phyloP scores from a whole-genome alignment of 164 flowering plant genomes.

The Macadamia tetraphylla region DNA sequence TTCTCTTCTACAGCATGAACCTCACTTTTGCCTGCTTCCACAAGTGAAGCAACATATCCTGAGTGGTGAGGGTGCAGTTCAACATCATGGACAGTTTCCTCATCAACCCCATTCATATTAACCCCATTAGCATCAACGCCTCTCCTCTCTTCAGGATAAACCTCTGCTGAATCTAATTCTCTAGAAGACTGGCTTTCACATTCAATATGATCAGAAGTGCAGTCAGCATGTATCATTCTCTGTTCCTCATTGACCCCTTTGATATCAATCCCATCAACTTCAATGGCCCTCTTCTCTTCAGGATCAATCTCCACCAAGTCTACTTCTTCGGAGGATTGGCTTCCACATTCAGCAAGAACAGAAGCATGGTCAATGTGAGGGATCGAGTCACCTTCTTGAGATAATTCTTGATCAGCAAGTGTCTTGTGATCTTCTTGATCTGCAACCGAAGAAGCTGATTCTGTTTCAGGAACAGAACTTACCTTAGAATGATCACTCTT shows the following conservation, averaged over 20 bases:
- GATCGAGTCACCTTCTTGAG: constrained; percentile 27
- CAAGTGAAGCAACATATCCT: constrained; percentile 5
- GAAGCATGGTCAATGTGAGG: constrained; percentile 26
- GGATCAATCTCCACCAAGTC: constrained; percentile 28
- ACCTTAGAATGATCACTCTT: constrained; percentile 55
- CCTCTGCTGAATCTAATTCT: too few relatives aligned
- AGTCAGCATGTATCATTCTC: too few relatives aligned
- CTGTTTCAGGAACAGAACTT: constrained; percentile 72
- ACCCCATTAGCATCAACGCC: constrained; percentile 6
- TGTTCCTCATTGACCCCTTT: too few relatives aligned
- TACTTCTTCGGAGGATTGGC: constrained; percentile 41
- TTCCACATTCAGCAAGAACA: constrained; percentile 37
- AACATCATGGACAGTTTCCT: constrained; percentile 17
- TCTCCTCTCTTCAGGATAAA: background rate
- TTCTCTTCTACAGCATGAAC: constrained; percentile 5
- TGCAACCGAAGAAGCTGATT: constrained; percentile 41
- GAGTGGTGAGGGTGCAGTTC: background rate
- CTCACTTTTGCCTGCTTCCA: constrained; percentile 3
- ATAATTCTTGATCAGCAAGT: constrained; percentile 31
- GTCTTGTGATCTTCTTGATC: constrained; percentile 46
- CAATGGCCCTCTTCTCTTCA: constrained; percentile 21
- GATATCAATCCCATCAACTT: too few relatives aligned
- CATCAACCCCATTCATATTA: constrained; percentile 23
- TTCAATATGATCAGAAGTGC: too few relatives aligned
- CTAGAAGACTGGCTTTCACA: too few relatives aligned